Base-by-base conservation (phyloP, 345 rosid species). In the Melastoma malabathricum region DNA sequence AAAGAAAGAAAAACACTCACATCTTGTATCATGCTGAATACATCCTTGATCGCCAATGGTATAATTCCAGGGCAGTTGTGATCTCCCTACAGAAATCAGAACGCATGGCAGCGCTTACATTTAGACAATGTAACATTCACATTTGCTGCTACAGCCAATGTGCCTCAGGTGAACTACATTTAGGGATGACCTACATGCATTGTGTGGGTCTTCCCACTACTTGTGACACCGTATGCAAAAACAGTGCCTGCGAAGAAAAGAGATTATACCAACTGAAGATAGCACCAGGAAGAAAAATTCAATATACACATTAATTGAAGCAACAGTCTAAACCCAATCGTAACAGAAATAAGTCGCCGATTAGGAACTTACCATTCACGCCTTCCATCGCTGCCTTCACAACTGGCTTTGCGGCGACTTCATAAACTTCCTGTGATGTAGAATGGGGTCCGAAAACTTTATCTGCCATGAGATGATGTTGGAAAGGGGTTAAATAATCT, bases 151-250 rank as follows among this genome's bases (percentile, higher is more conserved):
- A 12, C 41, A 34, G 12, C 12, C 41, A 9, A 8, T 12, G 38
- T 31, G 41, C 12, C 41, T 34, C 12, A 6, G 41, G 9, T 6
- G 41, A 34, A 34, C 12, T 1, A 34, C 9, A 34, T 7, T 34
- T 34, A 34, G 41, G 41, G 48, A 29, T 49, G 34, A 51, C 99
- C 73, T 85, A 85, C 99, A 67, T 93, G 99, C 97, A 88, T 93
- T 20, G 99, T 93, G 61, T 85, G 95, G 0, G 99, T 93, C 79
- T 93, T 88, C 56, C 99, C 99, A 75, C 99, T 93, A 48, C 99
- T 93, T 17, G 99, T 93, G 62, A 93, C 99, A 66, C 99, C 99
- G 63, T 93, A 93, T 15, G 99, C 99, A 53, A 93, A 93, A 50
- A 93, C 97, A 19, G 99, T 93, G 50, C 99, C 99, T 93, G 80